phyloP scores from a whole-genome alignment of 2,329 filamentous ascomycete genomes.

The Colletotrichum paranaense region DNA sequence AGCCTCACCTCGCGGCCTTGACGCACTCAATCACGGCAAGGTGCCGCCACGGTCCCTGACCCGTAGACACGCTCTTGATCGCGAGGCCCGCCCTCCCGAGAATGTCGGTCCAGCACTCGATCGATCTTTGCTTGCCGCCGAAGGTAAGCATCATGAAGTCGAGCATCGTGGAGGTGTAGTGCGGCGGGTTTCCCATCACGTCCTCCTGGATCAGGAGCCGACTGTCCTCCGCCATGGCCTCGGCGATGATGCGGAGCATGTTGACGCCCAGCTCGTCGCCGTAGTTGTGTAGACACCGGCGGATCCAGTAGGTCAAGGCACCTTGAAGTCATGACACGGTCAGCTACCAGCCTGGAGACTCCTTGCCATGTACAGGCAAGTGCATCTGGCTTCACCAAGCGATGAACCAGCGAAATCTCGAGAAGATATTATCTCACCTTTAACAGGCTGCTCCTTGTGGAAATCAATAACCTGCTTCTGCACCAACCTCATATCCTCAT shows the following conservation, averaged over 20 bases:
- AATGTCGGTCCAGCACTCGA: conserved; percentile 41
- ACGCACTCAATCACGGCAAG: conserved; percentile 38
- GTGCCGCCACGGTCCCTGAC: conserved; percentile 32
- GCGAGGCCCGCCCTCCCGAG: conserved; percentile 40
- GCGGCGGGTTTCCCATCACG: conserved; percentile 43
- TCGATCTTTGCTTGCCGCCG: conserved; percentile 47
- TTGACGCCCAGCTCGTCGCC: conserved; percentile 44
- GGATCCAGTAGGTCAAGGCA: conserved; percentile 49
- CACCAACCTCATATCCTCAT: conserved; percentile 35
- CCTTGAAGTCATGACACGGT: conserved; percentile 37
- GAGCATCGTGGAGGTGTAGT: conserved; percentile 38
- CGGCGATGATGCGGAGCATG: conserved; percentile 45
- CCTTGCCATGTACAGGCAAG: background rate
- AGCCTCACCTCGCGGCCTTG: background rate
- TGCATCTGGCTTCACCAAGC: background rate
- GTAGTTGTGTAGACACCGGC: conserved; percentile 53
- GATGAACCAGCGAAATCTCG: background rate
- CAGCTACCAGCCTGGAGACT: background rate
- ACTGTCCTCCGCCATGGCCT: conserved; percentile 47
- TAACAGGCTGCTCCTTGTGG: conserved; percentile 40
- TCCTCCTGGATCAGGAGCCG: conserved; percentile 47
- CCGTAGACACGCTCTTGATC: conserved; percentile 39
- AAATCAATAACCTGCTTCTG: conserved; percentile 43
- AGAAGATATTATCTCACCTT: conserved; percentile 9
- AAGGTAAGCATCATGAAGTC: conserved; percentile 47